These are phyloP conservation scores for Verticillium nubilum DNA, from an alignment of 2,329 filamentous ascomycete species.

Conservation along the genomic window DNA sequence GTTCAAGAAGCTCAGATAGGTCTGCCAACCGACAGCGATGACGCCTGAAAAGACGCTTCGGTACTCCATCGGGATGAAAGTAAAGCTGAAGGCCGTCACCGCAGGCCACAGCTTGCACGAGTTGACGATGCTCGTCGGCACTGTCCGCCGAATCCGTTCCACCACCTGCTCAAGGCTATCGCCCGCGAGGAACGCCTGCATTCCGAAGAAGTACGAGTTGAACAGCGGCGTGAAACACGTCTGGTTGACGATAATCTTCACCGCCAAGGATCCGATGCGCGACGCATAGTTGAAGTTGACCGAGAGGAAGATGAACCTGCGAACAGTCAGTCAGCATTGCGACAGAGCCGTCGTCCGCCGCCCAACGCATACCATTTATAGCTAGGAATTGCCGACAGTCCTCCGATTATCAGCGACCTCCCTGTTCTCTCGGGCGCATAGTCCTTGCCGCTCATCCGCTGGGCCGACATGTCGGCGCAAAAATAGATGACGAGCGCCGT, in stretches of 20 bases:
- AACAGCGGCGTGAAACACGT: conserved; percentile 75
- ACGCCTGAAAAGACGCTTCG: conserved; percentile 73
- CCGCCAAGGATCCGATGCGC: conserved; percentile 61
- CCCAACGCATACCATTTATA: conserved; percentile 66
- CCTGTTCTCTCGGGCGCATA: conserved; percentile 67
- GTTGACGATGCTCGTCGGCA: conserved; percentile 72
- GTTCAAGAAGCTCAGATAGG: conserved; percentile 79
- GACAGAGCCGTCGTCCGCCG: neutral
- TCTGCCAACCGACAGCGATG: conserved; percentile 87
- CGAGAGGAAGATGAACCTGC: conserved; percentile 74
- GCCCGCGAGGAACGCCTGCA: conserved; percentile 71
- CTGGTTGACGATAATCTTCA: conserved; percentile 80
- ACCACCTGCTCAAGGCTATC: conserved; percentile 58
- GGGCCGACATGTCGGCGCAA: conserved; percentile 71
- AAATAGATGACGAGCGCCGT: conserved; percentile 76
- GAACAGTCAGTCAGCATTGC: neutral
- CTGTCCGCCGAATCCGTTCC: conserved; percentile 67
- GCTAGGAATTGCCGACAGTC: conserved; percentile 65
- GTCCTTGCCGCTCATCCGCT: conserved; percentile 55
- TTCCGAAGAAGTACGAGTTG: conserved; percentile 77
- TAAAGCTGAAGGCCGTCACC: conserved; percentile 80
- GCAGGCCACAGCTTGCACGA: conserved; percentile 84
- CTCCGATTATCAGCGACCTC: conserved; percentile 70
- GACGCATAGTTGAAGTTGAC: conserved; percentile 80
- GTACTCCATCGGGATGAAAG: conserved; percentile 75